These are phyloP conservation scores for Termitomyces eurrhizus DNA, from an alignment of 768 basidiomycete species.

Conservation along the genomic window DNA sequence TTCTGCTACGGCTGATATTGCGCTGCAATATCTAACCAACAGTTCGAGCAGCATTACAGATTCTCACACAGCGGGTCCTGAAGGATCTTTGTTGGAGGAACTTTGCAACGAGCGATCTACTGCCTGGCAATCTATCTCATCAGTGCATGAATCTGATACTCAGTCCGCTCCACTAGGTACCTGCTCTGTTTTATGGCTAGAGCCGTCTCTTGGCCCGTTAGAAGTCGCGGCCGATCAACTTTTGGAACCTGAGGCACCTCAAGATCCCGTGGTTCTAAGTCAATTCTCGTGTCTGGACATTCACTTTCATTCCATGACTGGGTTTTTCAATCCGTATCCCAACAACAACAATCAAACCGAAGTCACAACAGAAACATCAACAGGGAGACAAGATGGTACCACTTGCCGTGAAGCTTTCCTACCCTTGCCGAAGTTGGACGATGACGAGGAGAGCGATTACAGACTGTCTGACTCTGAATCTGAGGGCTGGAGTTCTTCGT, in stretches of 20 bases:
- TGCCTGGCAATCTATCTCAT: constrained; percentile 5
- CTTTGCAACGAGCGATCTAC: background rate
- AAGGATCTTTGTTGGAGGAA: constrained; percentile 6
- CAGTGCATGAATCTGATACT: background rate
- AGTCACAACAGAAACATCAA: background rate
- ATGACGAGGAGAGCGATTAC: constrained; percentile 15
- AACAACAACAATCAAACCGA: background rate
- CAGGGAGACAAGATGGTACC: background rate
- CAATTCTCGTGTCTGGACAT: constrained; percentile 1
- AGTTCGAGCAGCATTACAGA: background rate
- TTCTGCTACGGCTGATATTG: constrained; percentile 30
- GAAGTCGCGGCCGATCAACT: constrained; percentile 25
- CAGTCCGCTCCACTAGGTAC: background rate
- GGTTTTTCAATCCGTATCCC: background rate
- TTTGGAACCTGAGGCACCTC: background rate
- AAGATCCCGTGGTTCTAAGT: background rate
- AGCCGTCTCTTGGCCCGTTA: constrained; percentile 31
- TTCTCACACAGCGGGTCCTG: background rate
- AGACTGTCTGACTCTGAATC: constrained; percentile 7
- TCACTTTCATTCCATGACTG: background rate
- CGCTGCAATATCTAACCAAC: constrained; percentile 24
- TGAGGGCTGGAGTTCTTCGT: constrained; percentile 9
- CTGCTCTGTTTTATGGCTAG: constrained; percentile 19
- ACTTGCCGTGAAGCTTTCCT: constrained; percentile 3
- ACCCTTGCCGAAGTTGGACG: background rate